These are phyloP conservation scores for Hypseocharis bilobata DNA, from an alignment of 441 rosid genomes.

Conservation along the genomic window DNA sequence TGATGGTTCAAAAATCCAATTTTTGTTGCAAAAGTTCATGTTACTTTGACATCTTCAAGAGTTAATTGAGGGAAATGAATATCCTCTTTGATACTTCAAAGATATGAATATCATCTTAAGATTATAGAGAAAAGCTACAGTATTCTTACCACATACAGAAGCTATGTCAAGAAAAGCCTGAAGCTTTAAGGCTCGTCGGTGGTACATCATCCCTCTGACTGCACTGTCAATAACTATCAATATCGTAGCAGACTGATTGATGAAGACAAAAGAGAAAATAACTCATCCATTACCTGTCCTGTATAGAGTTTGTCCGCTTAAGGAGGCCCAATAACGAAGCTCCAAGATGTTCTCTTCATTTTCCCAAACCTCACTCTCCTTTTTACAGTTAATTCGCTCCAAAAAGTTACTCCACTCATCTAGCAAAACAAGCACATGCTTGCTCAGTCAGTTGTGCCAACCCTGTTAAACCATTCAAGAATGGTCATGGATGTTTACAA, in stretches of 20 bases:
- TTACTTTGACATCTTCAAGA: too few species aligned
- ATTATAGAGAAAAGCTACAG: background rate
- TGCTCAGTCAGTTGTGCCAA: conserved; percentile 7
- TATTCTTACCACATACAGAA: conserved; percentile 49
- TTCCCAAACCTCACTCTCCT: conserved; percentile 63
- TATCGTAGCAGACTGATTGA: conserved; percentile 13
- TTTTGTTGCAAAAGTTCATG: too few species aligned
- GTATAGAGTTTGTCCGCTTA: conserved; percentile 91
- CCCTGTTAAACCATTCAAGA: conserved; percentile 9
- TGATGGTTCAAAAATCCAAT: too few species aligned
- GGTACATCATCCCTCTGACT: conserved; percentile 99
- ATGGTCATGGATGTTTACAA: conserved; percentile 15
- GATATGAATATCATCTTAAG: background rate
- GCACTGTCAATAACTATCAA: conserved; percentile 31
- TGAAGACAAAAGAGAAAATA: conserved; percentile 11
- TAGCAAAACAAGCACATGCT: conserved; percentile 23
- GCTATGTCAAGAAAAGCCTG: conserved; percentile 99
- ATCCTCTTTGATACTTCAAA: background rate
- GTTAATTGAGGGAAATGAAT: background rate
- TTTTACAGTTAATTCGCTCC: conserved; percentile 73
- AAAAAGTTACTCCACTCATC: conserved; percentile 97
- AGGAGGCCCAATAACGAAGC: conserved; percentile 95
- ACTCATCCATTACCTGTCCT: conserved; percentile 65
- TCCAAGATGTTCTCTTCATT: conserved; percentile 84
- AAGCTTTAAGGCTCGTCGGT: conserved; percentile 87